A percentile compares a stretch with the other conserved stretches of the same genome.
Evolutionary conservation across 2,329 filamentous ascomycete species (phyloP).

Genomic region (Cytospora leucostoma): DNA sequence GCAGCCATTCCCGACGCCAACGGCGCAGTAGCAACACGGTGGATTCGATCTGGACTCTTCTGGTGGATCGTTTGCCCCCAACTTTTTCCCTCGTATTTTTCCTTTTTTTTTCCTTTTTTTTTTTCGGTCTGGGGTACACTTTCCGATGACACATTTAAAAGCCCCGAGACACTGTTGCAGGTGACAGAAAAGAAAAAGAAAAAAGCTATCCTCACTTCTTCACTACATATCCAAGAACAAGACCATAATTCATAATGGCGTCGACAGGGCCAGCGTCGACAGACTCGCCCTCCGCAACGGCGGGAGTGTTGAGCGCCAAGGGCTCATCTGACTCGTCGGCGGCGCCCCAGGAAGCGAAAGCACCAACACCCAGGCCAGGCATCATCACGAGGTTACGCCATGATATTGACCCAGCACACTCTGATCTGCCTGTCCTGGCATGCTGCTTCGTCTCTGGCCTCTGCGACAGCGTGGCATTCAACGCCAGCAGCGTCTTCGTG

Average conservation of each 20-base stretch:
- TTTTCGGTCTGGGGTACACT: too few species aligned
- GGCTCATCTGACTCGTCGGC: slow-evolving; percentile 16
- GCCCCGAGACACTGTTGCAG: neutral
- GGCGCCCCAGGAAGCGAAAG: slow-evolving; percentile 3
- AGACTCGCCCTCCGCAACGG: slow-evolving; percentile 11
- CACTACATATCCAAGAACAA: neutral
- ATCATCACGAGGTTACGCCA: slow-evolving; percentile 25
- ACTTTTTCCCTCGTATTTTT: slow-evolving; percentile 12
- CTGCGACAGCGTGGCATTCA: slow-evolving; percentile 45
- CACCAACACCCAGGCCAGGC: neutral
- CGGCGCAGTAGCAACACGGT: slow-evolving; percentile 12
- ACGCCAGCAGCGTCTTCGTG: slow-evolving; percentile 43
- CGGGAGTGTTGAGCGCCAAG: slow-evolving; percentile 14
- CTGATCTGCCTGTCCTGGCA: slow-evolving; percentile 43
- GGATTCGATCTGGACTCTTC: slow-evolving; percentile 8
- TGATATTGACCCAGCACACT: slow-evolving; percentile 30
- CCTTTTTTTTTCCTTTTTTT: slow-evolving; percentile 3
- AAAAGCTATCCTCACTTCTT: neutral
- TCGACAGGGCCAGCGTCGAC: neutral
- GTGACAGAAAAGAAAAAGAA: too few species aligned
- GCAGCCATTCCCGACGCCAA: slow-evolving; percentile 1
- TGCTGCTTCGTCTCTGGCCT: slow-evolving; percentile 43
- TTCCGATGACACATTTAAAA: slow-evolving; percentile 7
- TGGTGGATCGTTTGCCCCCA: slow-evolving; percentile 18
- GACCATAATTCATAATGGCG: neutral